Conservation (phyloP, 768 basidiomycete genomes). For the Boletus sp. region DNA sequence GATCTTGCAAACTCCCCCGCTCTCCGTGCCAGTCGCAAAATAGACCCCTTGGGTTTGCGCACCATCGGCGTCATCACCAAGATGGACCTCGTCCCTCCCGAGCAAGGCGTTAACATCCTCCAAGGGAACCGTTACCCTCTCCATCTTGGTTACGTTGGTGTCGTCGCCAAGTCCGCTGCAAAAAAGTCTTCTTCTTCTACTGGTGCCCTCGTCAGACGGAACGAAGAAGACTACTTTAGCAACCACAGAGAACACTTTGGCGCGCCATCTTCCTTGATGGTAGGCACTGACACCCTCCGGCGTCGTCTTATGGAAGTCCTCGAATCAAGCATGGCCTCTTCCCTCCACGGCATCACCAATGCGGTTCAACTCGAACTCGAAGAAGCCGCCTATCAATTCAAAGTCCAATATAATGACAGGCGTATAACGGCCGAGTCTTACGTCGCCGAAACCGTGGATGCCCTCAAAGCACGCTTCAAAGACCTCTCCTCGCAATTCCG, state of each 20-base stretch:
- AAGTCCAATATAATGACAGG: conserved; percentile 96
- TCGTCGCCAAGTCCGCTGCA: conserved; percentile 78
- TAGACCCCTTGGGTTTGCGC: conserved; percentile 91
- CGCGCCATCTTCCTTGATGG: conserved; percentile 65
- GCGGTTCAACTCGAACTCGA: conserved; percentile 96
- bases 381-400: conserved; percentile 97
- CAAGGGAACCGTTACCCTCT: conserved; percentile 93
- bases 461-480: conserved; percentile 86
- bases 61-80: conserved; percentile 99
- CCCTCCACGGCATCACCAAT: conserved; percentile 93
- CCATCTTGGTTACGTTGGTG: conserved; percentile 95
- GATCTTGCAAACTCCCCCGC: conserved; percentile 98
- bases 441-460: conserved; percentile 95
- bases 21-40: conserved; percentile 84
- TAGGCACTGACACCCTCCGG: conserved; percentile 88
- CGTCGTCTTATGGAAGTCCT: conserved; percentile 94
- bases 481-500: conserved; percentile 81
- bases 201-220: conserved; percentile 48
- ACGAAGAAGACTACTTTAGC: conserved; percentile 68
- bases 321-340: conserved; percentile 96
- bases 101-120: conserved; percentile 77
- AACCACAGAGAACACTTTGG: conserved; percentile 61
- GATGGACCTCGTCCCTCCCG: conserved; percentile 93
- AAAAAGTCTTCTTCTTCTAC: conserved; percentile 49
- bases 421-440: conserved; percentile 94